Evolutionary conservation across 345 rosid genomes (phyloP).

Genomic region (Eucalyptus sp.): DNA sequence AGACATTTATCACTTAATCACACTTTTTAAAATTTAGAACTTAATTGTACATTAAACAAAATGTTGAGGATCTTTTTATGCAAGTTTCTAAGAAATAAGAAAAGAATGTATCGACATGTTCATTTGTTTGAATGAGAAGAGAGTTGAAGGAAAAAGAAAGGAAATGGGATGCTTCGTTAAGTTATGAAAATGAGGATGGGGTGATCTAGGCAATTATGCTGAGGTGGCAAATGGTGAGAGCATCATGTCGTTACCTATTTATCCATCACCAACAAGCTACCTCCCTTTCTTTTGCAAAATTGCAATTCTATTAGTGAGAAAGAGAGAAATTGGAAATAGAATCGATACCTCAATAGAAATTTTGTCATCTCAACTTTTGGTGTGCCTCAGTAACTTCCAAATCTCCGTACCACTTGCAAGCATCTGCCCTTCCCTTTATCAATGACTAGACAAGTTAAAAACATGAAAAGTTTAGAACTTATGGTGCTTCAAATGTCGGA

Average conservation of each 20-base stretch:
- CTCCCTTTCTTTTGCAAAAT: background rate
- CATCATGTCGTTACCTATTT: no score
- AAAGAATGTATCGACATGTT: no score
- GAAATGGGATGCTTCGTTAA: no score
- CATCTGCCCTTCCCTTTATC: background rate
- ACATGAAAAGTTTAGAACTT: background rate
- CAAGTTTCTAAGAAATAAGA: no score
- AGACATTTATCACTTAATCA: no score
- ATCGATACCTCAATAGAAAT: background rate
- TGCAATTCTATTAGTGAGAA: background rate
- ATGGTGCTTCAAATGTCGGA: fast-evolving
- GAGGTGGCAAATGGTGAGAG: no score
- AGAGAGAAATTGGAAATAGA: background rate
- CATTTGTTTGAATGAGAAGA: no score
- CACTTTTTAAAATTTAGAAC: no score
- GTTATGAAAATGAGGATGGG: no score
- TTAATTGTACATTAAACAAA: no score
- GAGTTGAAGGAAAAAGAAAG: no score
- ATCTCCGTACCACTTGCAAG: background rate
- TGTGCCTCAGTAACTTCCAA: background rate
- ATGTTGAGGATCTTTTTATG: fast-evolving
- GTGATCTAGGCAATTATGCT: no score
- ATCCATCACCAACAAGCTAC: fast-evolving
- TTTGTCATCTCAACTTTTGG: background rate
- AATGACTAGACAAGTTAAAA: background rate